Base-by-base conservation (phyloP, 768 basidiomycete species). In the Macrocybe gigantea region DNA sequence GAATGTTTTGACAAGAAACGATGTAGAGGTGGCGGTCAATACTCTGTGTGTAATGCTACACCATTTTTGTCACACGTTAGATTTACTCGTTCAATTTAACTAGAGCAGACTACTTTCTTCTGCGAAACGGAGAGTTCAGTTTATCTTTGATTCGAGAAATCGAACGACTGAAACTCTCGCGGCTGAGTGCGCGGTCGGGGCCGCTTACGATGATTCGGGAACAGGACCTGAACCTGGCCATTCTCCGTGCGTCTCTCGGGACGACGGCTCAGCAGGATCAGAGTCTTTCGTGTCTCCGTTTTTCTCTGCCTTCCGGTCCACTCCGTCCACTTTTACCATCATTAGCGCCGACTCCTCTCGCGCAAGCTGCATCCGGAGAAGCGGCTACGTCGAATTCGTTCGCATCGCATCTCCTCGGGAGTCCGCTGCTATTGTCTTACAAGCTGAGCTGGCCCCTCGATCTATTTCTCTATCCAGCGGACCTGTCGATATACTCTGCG, bases 61-160 rank as follows among this genome's bases (percentile, higher is more conserved):
- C 38, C 41, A 36, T 47, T 14, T 39, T 35, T 35, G 8, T 33
- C 40, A 35, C 33, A 49, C 22, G 2, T 22, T 22, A 4, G 22
- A 22, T 47, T 33, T 29, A 45, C 29, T 41, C 53, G 38, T 55
- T 58, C 51, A 47, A 53, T 52, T 44, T 52, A 32, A 12, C 34
- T n/a, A 94, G 92, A 45, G 89, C 85, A 41, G 81, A 88, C 57
- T 94, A 93, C 62, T 94, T 94, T 60, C 77, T 96, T 5, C 68
- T 91, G 35, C 81, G 91, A 37, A 90, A 94, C 59, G 91, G 91
- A 29, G 92, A 94, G 62, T 93, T 91, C 59, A 79, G 82, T 41
- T 71, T 91, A 11, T 80, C 91, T 0, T 72, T 95, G 13, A 91
- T 96, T 41, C 78, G 84, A 32, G 92, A 94, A 62, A 80, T 96